Conservation (phyloP, 352 stramenopile species). For the Globisporangium nunn region DNA sequence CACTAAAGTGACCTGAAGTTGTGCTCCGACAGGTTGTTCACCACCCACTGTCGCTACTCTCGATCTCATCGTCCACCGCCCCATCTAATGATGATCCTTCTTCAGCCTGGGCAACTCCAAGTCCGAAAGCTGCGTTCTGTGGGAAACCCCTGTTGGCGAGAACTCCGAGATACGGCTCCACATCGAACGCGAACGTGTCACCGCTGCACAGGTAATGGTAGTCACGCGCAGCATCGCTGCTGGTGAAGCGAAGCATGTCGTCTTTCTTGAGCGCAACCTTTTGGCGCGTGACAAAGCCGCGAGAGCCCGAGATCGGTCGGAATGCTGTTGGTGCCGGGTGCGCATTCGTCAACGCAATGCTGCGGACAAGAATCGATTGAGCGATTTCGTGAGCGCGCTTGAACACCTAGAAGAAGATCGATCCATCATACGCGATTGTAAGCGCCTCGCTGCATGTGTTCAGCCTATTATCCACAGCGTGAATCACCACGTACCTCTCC, state of each 20-base stretch:
- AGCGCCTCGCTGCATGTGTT: too few relatives aligned
- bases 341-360: conserved; percentile 61
- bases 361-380: conserved; percentile 52
- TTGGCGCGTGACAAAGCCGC: conserved; percentile 38
- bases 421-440: background rate
- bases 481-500: conserved; percentile 32
- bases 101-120: conserved; percentile 1
- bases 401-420: conserved; percentile 28
- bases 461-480: background rate
- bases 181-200: conserved; percentile 59
- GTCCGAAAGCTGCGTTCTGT: conserved; percentile 1
- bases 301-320: conserved; percentile 56
- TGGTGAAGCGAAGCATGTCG: conserved; percentile 21
- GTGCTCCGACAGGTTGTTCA: conserved; percentile 9
- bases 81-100: conserved; percentile 8
- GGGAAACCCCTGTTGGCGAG: conserved; percentile 18
- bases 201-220: conserved; percentile 28
- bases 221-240: conserved; percentile 14
- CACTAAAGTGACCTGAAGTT: too few relatives aligned
- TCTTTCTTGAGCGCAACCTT: conserved; percentile 36
- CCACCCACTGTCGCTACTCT: conserved; percentile 49
- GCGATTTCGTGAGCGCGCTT: conserved; percentile 45
- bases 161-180: conserved; percentile 55
- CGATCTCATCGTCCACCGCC: conserved; percentile 58
- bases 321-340: conserved; percentile 59